A percentile compares a stretch with the other conserved stretches of the same genome.
Conservation (phyloP, 2,329 filamentous ascomycete species). For the Lachnellula occidentalis region DNA sequence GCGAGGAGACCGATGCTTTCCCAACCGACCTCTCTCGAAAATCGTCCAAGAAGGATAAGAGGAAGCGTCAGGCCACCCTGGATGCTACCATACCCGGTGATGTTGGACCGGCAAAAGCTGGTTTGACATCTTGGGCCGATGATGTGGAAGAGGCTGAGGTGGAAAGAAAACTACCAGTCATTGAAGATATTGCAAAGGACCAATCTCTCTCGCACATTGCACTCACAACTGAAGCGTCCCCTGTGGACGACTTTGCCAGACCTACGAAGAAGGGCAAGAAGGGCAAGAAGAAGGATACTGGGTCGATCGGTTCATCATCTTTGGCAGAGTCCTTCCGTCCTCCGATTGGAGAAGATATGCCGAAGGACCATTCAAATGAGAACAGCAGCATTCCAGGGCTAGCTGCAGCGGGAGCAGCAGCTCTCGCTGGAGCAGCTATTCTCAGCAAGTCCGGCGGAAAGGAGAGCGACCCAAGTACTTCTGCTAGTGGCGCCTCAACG, state of each 20-base stretch:
- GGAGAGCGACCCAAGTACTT: background rate
- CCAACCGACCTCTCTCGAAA: constrained; percentile 12
- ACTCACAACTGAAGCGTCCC: constrained; percentile 19
- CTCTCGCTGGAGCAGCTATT: constrained; percentile 17
- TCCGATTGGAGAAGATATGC: constrained; percentile 3
- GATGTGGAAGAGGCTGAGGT: constrained; percentile 28
- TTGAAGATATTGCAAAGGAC: constrained; percentile 27
- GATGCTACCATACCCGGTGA: constrained; percentile 9
- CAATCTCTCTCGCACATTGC: constrained; percentile 28
- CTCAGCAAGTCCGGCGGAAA: constrained; percentile 7
- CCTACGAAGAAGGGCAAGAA: constrained; percentile 37
- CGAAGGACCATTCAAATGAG: constrained; percentile 19
- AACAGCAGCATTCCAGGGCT: constrained; percentile 15
- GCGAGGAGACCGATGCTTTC: constrained; percentile 3
- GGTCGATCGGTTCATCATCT: background rate
- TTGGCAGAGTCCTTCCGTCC: constrained; percentile 7
- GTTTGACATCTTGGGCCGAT: constrained; percentile 27
- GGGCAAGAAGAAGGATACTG: constrained; percentile 30
- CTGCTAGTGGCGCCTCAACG: constrained; percentile 33
- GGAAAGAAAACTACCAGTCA: constrained; percentile 24
- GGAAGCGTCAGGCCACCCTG: constrained; percentile 26
- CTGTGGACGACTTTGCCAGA: constrained; percentile 24
- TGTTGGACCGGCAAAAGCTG: constrained; percentile 4
- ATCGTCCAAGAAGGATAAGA: constrained; percentile 29
- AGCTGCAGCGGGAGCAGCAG: constrained; percentile 14